Evolutionary conservation across 345 rosid species (phyloP), one percentile per base, ranked within the genome.

Genomic region (Pugionium cornutum): DNA sequence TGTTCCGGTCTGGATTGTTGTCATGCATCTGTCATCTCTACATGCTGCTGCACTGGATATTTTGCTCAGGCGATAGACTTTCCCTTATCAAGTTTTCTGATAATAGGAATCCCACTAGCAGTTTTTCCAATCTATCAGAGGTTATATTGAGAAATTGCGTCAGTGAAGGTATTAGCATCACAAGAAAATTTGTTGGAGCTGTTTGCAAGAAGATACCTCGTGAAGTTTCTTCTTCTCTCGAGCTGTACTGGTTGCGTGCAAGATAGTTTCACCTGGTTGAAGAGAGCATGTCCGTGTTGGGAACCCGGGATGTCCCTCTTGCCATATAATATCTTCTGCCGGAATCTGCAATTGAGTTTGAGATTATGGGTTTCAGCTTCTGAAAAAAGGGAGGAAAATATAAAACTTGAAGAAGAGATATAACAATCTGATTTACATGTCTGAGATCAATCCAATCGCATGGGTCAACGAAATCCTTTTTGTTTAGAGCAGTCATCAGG

Each of bases 271-370:
- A 39, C 72, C 77, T 60, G 64, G 72, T 66, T 58, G 53, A 52
- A 53, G 58, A 53, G 3, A 25, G 45, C 64, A 0, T 46, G 9
- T 62, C 9, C 42, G 42, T 26, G 6, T 32, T 44, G 75, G 57
- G 39, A 82, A 54, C 39, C 80, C 80, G 18, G 83, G 87, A 62
- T 75, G 72, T 33, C 69, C 83, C 2, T 69, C 79, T 29, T 51
- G 69, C 96, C 96, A 89, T 57, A 70, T 64, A 58, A 84, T 77
- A 76, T 86, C 89, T 54, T 83, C 84, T 4, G 77, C 74, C 34
- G 89, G 84, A 58, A 89, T 76, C 96, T 89, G 81, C 64, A 55
- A 47, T 35, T 0, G 48, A 63, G 64, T 53, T 55, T 46, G 41
- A 69, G 57, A 70, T 53, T 29, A 53, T 49, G 53, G 37, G 54